Conservation (phyloP, 2,329 filamentous ascomycete genomes). For the Penicillium sp. region DNA sequence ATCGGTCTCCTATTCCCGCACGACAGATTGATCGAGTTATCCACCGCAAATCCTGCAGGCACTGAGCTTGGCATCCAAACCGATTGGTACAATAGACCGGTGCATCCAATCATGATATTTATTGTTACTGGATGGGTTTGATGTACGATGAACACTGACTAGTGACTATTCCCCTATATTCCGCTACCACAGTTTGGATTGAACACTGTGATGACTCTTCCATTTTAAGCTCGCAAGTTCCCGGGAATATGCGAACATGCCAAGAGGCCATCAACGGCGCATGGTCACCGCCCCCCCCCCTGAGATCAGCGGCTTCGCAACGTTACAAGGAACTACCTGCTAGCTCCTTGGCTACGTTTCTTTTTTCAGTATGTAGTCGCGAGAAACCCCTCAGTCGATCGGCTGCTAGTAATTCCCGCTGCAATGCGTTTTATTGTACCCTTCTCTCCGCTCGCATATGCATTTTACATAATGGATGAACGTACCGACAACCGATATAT, state of each 20-base stretch:
- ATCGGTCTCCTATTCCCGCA: neutral
- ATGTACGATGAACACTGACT: neutral
- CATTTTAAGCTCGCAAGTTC: neutral
- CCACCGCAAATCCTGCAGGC: conserved; percentile 2
- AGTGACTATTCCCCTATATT: neutral
- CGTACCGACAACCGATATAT: neutral
- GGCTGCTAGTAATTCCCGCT: conserved; percentile 9
- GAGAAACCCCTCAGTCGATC: conserved; percentile 6
- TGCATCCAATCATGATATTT: neutral
- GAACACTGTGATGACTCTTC: neutral
- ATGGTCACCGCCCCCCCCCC: conserved; percentile 2
- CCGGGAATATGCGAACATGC: conserved; percentile 3
- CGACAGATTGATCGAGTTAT: neutral
- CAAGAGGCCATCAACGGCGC: neutral
- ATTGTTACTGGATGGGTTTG: neutral
- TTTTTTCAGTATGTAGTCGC: conserved; percentile 4
- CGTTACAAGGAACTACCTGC: conserved; percentile 8
- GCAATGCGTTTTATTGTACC: neutral
- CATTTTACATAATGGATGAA: neutral
- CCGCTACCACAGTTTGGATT: neutral
- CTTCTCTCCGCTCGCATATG: neutral
- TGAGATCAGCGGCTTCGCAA: conserved; percentile 1
- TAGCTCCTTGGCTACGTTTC: conserved; percentile 16
- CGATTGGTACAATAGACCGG: neutral
- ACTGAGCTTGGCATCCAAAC: conserved; percentile 16